Conservation (phyloP, 179 eudicot genomes). For the Dionaea muscipula region DNA sequence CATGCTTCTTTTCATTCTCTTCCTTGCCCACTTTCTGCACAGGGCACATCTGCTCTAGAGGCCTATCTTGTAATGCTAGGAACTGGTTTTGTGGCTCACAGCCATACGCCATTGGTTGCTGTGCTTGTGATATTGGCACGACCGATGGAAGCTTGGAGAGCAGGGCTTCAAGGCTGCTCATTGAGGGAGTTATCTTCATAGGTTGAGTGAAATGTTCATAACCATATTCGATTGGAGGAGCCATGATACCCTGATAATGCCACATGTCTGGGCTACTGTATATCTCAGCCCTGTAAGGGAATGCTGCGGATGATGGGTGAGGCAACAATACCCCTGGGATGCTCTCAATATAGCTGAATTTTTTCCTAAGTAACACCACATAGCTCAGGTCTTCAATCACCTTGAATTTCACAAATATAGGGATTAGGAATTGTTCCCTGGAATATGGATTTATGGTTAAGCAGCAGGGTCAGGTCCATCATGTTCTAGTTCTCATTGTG, state of each 20-base stretch:
- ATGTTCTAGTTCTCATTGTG: neutral
- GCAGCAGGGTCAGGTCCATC: neutral
- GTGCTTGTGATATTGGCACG: slow-evolving; percentile 13
- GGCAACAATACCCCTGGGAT: slow-evolving; percentile 39
- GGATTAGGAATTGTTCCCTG: neutral
- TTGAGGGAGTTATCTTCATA: slow-evolving; percentile 37
- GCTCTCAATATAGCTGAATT: slow-evolving; percentile 38
- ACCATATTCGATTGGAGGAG: slow-evolving; percentile 21
- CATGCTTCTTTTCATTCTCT: slow-evolving; percentile 24
- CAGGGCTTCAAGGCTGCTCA: slow-evolving; percentile 35
- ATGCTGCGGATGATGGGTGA: slow-evolving; percentile 34
- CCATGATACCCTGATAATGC: slow-evolving; percentile 9
- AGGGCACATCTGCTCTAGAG: slow-evolving; percentile 16
- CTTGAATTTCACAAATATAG: slow-evolving; percentile 1
- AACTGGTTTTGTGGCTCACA: slow-evolving; percentile 16
- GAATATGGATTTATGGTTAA: too few relatives aligned
- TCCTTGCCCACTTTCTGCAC: slow-evolving; percentile 42
- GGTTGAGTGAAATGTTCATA: slow-evolving; percentile 12
- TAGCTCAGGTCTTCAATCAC: slow-evolving; percentile 36
- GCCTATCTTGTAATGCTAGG: slow-evolving; percentile 1
- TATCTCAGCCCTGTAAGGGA: slow-evolving; percentile 13
- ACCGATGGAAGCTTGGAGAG: slow-evolving; percentile 41
- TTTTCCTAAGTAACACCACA: slow-evolving; percentile 31
- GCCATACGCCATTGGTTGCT: slow-evolving; percentile 10
- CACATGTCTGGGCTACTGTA: slow-evolving; percentile 3